Evolutionary conservation across 768 basidiomycete species (phyloP).

Genomic region (Phylloporus sp.): DNA sequence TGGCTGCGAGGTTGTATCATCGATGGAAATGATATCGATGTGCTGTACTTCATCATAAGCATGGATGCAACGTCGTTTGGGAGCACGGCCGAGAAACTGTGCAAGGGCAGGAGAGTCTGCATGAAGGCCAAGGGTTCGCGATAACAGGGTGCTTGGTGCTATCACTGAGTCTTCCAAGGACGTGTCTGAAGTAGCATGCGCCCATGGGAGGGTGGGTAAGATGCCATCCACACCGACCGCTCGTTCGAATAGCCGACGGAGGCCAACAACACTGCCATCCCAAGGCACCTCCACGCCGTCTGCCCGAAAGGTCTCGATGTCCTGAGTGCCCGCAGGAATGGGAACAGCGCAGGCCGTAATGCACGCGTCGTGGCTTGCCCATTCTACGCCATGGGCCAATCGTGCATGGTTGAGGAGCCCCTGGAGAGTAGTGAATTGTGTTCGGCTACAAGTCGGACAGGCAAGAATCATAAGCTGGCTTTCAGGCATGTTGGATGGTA

Average conservation of each 20-base stretch:
- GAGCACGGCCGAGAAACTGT: constrained; percentile 43
- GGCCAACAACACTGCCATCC: constrained; percentile 38
- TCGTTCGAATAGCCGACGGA: constrained; percentile 45
- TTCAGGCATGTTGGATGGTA: constrained; percentile 25
- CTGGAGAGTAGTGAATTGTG: constrained; percentile 47
- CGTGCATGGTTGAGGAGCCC: constrained; percentile 51
- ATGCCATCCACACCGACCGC: constrained; percentile 39
- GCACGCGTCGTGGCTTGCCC: constrained; percentile 49
- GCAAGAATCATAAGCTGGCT: constrained; percentile 32
- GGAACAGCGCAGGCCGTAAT: constrained; percentile 41
- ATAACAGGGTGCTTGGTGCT: constrained; percentile 36
- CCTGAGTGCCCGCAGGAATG: constrained; percentile 30
- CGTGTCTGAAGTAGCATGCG: neutral
- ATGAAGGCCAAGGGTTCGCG: constrained; percentile 46
- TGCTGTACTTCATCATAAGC: constrained; percentile 30
- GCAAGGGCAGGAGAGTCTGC: constrained; percentile 48
- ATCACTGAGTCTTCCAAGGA: constrained; percentile 5
- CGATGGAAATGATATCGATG: constrained; percentile 31
- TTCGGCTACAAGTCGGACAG: constrained; percentile 41
- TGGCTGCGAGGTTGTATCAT: neutral
- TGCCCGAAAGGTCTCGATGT: constrained; percentile 35
- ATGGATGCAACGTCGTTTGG: constrained; percentile 39
- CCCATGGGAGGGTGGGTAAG: constrained; percentile 9
- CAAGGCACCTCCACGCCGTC: constrained; percentile 34
- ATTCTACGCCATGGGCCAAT: constrained; percentile 43